Base-by-base conservation (phyloP, 2,329 filamentous ascomycete species). In the Talaromyces sp. region DNA sequence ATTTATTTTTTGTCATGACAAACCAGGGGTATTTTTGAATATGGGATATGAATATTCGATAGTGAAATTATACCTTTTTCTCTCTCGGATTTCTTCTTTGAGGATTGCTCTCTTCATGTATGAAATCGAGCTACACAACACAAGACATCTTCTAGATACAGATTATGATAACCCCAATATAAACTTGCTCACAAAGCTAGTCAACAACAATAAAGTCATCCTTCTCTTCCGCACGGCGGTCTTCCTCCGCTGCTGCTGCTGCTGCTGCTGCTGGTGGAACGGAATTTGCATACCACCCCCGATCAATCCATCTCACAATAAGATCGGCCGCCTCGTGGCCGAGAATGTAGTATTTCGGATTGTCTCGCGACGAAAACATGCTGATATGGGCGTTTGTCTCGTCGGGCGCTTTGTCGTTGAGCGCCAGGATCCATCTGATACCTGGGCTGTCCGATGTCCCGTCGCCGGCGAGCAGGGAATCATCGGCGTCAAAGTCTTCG, bases 381-480 rank as follows among this genome's bases (percentile, higher is more conserved):
- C 68, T 78, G 63, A 76, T 91, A 75, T 98, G 95, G 31, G 94
- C 94, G 65, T 79, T 79, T 0, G 88, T 87, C 79, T 98, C 95
- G 68, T 96, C 91, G 10, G 77, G 79, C 0, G 89, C 91, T 68
- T 85, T 86, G 63, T 96, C 88, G 72, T 98, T 99, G 61, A 92
- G 80, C 4, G 87, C 88, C 69, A 86, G 83, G 65, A 82, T 81
- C 89, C 91, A 96, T 67, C 68, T 82, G 65, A 69, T 85, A 77
- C 63, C 83, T 1, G 61, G 61, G 30, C 59, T 57, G 31, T 62
- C 61, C 5, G 40, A 44, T n/a, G 61, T 62, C 5, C 61, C 61
- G 76, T 67, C 69, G 7, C 65, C 63, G 12, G 64, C 62, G 34
- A 61, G 66, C 47, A 64, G 54, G 36, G 64, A 59, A 28, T 67